A percentile compares a stretch with the other conserved stretches of the same genome.
phyloP scores from a whole-genome alignment of 129 eudicot genomes.

The Apium graveolens region DNA sequence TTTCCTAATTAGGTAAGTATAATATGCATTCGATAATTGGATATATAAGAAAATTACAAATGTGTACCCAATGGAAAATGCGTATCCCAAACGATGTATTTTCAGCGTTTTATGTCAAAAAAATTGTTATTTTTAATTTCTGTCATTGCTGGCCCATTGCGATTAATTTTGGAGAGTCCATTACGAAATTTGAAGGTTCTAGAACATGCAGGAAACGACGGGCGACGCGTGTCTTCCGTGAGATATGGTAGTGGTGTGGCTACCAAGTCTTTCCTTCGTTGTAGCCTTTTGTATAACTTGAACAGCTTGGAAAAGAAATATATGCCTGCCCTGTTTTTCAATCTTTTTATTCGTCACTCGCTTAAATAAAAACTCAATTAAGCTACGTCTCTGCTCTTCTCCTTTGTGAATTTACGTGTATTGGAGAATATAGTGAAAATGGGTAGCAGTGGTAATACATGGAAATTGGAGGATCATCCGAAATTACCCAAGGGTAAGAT shows the following conservation, averaged over 20 bases:
- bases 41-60: no score
- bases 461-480: conserved; percentile 53
- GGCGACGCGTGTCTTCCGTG: neutral
- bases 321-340: no score
- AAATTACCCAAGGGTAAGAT: conserved; percentile 49
- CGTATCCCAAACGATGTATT: no score
- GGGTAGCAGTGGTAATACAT: conserved; percentile 25
- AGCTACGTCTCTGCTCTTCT: neutral
- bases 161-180: no score
- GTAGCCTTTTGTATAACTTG: no score
- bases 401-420: neutral
- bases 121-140: no score
- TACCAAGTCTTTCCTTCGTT: neutral
- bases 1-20: no score
- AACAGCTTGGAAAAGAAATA: no score
- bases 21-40: no score
- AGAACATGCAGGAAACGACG: neutral
- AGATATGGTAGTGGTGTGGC: conserved; percentile 2
- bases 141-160: no score
- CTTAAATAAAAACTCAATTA: neutral
- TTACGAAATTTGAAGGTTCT: neutral
- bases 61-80: no score
- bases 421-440: neutral
- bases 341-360: neutral
- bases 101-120: no score